Base-by-base conservation (phyloP, 768 basidiomycete species). In the Xerocomellus chrysenteron region DNA sequence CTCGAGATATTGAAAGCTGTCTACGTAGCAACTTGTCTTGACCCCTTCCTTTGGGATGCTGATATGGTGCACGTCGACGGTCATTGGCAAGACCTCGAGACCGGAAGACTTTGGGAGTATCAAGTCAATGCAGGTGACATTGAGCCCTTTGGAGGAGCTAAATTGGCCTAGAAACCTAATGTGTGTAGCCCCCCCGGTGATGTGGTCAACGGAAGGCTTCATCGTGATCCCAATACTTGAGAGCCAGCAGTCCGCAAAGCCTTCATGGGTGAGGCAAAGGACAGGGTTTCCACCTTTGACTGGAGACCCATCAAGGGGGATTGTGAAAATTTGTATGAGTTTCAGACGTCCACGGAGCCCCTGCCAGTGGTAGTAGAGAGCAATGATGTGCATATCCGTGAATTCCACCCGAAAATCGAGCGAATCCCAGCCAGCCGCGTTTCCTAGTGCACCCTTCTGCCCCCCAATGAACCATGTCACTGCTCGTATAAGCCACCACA, bases 401-500 rank as follows among this genome's bases (percentile, higher is more conserved):
- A 48, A 30, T 13, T 19, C 8, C n/a, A 57, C 6, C 11, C 5
- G 36, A 16, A 2, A 26, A 4, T 3, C 5, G 26, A 26, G 26
- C 26, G 26, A 0, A 5, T 26, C 26, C 26, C 2, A 5, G 26
- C 3, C 26, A 26, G 5, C 26, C 26, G 5, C 26, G 26, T 26
- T 26, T 26, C 2, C 21, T 21, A 21, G 21, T 21, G 21, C 21
- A 21, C 2, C 21, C 21, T 21, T 21, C 21, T 21, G 21, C 24
- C 32, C 14, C 19, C 16, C 19, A 40, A 17, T 11, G 21, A 28
- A 50, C 13, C 11, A 17, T 8, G 28, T 47, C n/a, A 28, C 28
- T 28, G 3, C 10, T 40, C 80, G 24, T n/a, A 37, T n/a, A 35
- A 33, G 5, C 9, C 16, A 28, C 2, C 17, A 42, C 54, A 11